These are phyloP conservation scores for Penicillium aurantiogriseum DNA, from an alignment of 2,329 filamentous ascomycete genomes.

Conservation along the genomic window DNA sequence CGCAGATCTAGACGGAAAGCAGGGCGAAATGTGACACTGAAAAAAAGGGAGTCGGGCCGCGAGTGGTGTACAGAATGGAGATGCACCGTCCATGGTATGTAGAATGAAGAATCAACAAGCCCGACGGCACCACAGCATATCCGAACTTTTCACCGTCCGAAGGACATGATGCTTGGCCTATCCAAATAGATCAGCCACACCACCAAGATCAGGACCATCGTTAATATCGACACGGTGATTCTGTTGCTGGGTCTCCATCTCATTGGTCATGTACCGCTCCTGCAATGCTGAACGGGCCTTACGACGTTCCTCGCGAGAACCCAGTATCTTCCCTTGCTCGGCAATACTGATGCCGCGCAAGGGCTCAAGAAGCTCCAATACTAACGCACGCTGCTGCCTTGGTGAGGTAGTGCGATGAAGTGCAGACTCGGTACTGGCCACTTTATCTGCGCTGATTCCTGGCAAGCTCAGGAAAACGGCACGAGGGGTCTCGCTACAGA, in stretches of 20 bases:
- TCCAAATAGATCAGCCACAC: constrained; percentile 55
- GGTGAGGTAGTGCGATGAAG: constrained; percentile 56
- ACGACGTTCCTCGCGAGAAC: constrained; percentile 40
- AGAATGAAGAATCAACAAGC: background rate
- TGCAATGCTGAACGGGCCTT: constrained; percentile 45
- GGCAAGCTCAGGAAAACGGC: constrained; percentile 77
- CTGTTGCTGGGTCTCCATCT: constrained; percentile 45
- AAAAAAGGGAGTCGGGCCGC: background rate
- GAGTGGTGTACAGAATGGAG: background rate
- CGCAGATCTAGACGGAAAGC: constrained; percentile 8
- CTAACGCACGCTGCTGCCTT: constrained; percentile 75
- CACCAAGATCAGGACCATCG: constrained; percentile 51
- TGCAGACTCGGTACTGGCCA: constrained; percentile 63
- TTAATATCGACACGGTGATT: constrained; percentile 44
- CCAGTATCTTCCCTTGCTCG: constrained; percentile 79
- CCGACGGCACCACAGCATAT: background rate
- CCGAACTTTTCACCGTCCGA: background rate
- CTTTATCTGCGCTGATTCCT: constrained; percentile 66
- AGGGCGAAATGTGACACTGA: background rate
- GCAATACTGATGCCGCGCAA: constrained; percentile 89
- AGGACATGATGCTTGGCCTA: constrained; percentile 20
- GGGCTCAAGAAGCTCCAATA: constrained; percentile 81
- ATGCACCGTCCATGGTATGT: background rate
- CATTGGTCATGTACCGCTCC: constrained; percentile 45
- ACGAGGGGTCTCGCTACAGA: constrained; percentile 67